Base-by-base conservation (phyloP, 768 basidiomycete genomes). In the Daedaleopsis sinensis region DNA sequence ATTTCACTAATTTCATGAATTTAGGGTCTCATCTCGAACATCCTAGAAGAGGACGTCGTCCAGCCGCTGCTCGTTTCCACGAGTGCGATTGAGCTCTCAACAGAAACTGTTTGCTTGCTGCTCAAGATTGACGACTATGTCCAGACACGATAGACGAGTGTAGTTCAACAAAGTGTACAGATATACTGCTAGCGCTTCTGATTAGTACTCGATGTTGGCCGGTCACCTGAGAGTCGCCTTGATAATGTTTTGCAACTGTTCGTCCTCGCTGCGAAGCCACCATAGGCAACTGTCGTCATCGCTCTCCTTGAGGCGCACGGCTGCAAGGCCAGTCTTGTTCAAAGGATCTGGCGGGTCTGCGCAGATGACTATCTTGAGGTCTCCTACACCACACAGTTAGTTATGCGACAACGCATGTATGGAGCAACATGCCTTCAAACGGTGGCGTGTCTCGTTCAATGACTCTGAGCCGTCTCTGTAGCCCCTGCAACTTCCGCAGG, bases 91-190 rank as follows among this genome's bases (percentile, higher is more conserved):
- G 96, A 99, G 76, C 81, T 98, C 53, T 81, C 97, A 23, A 97
- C 96, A 12, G 97, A 99, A 79, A 98, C 97, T 1, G 96, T 98
- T n/a, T 94, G 95, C 66, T 76, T 99, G 68, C 75, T 99, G 71
- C 76, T 99, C 72, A 93, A 97, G 79, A 98, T 99, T 15, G 96
- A 98, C 72, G 96, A 94, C 70, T 94, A 93, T 68, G 91, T 93
- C 62, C 91, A 92, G 76, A 80, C 87, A 63, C 84, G 91, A 75
- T 90, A 78, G 72, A 70, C 27, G 27, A 32, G 27, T 32, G 27
- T 56, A 65, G 59, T 49, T 32, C 44, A 46, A 21, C 37, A 54
- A 65, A 59, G 23, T 63, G 62, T 68, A 60, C 57, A 57, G 44
- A 52, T 58, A 57, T 59, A 56, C 54, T 56, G 54, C 62, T 42